A percentile compares a stretch with the other conserved stretches of the same genome.
Evolutionary conservation across 176 grass and related monocot species (phyloP).

Genomic region (Rhynchospora tenuis): DNA sequence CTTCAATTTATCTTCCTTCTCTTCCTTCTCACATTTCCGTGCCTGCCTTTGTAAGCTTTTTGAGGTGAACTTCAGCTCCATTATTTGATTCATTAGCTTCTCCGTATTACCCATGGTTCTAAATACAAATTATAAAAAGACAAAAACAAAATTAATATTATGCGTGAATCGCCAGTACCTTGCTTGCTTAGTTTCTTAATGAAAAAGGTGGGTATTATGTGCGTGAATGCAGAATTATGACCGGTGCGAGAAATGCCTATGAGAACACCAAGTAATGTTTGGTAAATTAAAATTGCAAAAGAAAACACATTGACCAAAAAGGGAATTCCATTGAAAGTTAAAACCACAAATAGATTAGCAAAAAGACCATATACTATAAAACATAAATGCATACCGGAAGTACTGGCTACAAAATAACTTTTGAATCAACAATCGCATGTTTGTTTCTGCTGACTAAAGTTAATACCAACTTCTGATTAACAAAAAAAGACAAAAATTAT

Average conservation of each 20-base stretch:
- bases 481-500: neutral
- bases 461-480: neutral
- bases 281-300: neutral
- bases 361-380: neutral
- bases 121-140: neutral
- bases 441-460: neutral
- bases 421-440: neutral
- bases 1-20: conserved; percentile 96
- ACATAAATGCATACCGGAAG: neutral
- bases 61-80: conserved; percentile 94
- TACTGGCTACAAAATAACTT: neutral
- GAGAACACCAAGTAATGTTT: neutral
- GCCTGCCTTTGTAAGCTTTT: conserved; percentile 88
- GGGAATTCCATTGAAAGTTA: neutral
- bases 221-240: neutral
- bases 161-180: neutral
- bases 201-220: no score
- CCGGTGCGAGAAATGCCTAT: neutral
- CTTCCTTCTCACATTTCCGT: conserved; percentile 96
- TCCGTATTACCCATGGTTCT: conserved; percentile 77
- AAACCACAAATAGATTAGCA: neutral
- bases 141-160: neutral
- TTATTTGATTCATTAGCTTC: conserved; percentile 95
- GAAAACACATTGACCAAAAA: neutral
- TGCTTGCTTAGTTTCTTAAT: no score